Base-by-base conservation (phyloP, 75 land plant genomes). In the Selaginella tamariscina region DNA sequence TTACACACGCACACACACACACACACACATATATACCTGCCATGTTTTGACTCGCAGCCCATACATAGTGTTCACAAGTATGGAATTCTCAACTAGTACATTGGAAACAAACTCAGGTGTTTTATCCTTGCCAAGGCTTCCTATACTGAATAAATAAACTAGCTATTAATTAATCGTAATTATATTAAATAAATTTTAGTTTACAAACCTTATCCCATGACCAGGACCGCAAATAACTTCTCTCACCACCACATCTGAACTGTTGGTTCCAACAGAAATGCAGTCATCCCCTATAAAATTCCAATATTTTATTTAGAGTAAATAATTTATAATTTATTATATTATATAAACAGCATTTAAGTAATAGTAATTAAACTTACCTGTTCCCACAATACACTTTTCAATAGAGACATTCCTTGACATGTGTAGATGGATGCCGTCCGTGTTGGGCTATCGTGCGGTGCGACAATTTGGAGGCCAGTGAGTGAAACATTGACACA, bases 371-470 rank as follows among this genome's bases (percentile, higher is more conserved):
- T n/a, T n/a, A n/a, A n/a, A 44, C 24, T 71, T 86, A 92, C 97
- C 97, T 64, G 87, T 81, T 32, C 67, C 78, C 49, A 92, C 69
- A 66, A 68, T 67, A 24, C 71, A 77, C 72, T 74, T 68, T 32
- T 73, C 77, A 56, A 92, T 83, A 44, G 44, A 29, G 9, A 82
- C 91, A 56, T 81, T 71, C 32, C 74, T 76, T 24, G 96, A 84
- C 76, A 84, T 83, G 68, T 84, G 91, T 11, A 93, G 77, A 66
- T 93, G 96, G 24, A 93, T 85, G 33, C 98, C 96, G 23, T 93
- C 98, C 2, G 98, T 93, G 71, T 93, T 93, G 28, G 96, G 76
- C 98, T 93, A 56, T 87, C 71, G 0, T 78, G 82, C 0, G 98
- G 98, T 2, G 98, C 82, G 32, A 79, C 68, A 23, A 83, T 69